Conservation (phyloP, 208 protist species). For the Leishmania major region DNA sequence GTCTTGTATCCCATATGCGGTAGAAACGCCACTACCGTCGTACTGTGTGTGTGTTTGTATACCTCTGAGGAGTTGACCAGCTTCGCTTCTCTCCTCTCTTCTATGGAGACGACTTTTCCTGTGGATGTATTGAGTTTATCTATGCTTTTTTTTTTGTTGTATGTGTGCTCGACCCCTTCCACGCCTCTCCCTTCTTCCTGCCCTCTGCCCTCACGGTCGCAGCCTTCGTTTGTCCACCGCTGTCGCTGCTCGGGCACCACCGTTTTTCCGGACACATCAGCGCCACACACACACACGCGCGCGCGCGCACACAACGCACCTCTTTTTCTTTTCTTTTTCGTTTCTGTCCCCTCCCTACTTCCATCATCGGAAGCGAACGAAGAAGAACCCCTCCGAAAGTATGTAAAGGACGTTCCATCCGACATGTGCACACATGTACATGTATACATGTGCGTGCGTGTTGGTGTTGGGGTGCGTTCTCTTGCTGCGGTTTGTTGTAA, state of each 20-base stretch:
- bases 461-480: background rate
- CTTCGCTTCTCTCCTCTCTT: background rate
- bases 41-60: background rate
- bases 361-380: no score
- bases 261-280: background rate
- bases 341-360: background rate
- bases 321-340: background rate
- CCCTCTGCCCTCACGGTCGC: background rate
- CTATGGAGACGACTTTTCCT: background rate
- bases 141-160: background rate
- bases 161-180: background rate
- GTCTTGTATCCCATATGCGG: background rate
- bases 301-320: no score
- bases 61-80: background rate
- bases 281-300: no score
- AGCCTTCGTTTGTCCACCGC: background rate
- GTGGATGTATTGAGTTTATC: background rate
- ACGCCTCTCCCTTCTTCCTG: no score
- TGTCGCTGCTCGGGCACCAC: background rate
- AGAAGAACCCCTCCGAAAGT: no score
- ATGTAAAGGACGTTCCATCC: no score
- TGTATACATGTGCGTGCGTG: background rate
- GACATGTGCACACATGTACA: background rate
- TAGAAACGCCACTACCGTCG: background rate
- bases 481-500: no score